Evolutionary conservation across 352 stramenopile genomes (phyloP).

Genomic region (Pythium sukuiense): DNA sequence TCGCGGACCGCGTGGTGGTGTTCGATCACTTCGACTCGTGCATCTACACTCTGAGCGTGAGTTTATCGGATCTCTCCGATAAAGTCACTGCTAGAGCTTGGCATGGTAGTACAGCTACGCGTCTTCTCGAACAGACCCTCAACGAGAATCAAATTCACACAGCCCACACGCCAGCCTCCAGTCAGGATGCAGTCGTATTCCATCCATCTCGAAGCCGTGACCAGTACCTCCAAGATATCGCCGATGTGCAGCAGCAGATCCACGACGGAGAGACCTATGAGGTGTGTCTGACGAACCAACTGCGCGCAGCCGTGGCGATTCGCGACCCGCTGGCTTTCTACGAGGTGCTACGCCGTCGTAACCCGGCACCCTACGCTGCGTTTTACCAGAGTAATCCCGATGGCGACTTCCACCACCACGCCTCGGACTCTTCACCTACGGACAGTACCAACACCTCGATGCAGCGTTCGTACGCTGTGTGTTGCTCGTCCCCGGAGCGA

Average conservation of each 20-base stretch:
- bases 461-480: slow-evolving; percentile 86
- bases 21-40: slow-evolving; percentile 81
- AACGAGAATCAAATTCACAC: not conserved
- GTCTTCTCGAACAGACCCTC: slow-evolving; percentile 23
- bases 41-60: slow-evolving; percentile 79
- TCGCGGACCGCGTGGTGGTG: slow-evolving; percentile 86
- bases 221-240: slow-evolving; percentile 88
- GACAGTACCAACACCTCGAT: not conserved
- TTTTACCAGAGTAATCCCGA: slow-evolving; percentile 85
- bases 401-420: slow-evolving; percentile 25
- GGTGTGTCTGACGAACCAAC: slow-evolving; percentile 95
- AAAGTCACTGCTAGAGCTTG: slow-evolving; percentile 16
- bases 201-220: slow-evolving; percentile 54
- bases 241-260: slow-evolving; percentile 89
- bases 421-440: not conserved
- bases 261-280: slow-evolving; percentile 94
- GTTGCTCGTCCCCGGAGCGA: slow-evolving; percentile 95
- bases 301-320: slow-evolving; percentile 55
- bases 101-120: slow-evolving; percentile 26
- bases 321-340: slow-evolving; percentile 84
- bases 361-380: slow-evolving; percentile 94
- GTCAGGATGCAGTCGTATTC: slow-evolving; percentile 45
- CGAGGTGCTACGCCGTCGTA: slow-evolving; percentile 84
- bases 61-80: slow-evolving; percentile 30
- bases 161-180: not conserved